These are phyloP conservation scores for Takakia lepidozioides DNA, from an alignment of 225 moss, liverwort and hornwort species.

Conservation along the genomic window DNA sequence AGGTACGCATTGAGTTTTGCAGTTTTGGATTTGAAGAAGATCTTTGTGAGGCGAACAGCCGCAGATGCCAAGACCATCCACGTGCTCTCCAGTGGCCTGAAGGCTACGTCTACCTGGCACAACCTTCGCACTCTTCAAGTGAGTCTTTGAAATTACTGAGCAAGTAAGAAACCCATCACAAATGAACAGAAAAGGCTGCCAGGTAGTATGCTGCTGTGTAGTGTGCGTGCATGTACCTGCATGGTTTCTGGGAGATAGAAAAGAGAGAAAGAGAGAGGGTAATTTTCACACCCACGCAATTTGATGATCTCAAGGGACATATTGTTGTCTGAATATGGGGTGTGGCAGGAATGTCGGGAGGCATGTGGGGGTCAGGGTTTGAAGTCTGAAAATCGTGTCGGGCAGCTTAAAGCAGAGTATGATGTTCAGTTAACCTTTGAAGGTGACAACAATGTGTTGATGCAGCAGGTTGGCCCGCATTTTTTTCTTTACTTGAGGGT, in stretches of 20 bases:
- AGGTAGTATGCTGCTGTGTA: too few species aligned
- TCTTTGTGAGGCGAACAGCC: slow-evolving; percentile 21
- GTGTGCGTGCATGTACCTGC: too few species aligned
- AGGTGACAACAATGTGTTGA: slow-evolving; percentile 93
- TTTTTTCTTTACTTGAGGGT: too few species aligned
- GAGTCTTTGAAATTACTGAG: too few species aligned
- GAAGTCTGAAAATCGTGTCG: slow-evolving; percentile 74
- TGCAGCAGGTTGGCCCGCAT: slow-evolving; percentile 66
- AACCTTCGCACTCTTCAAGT: slow-evolving; percentile 39
- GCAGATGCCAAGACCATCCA: slow-evolving; percentile 44
- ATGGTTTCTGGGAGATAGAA: too few species aligned
- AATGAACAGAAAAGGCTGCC: too few species aligned
- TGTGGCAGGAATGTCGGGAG: slow-evolving; percentile 81
- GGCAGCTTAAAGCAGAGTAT: slow-evolving; percentile 72
- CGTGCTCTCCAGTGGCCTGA: slow-evolving; percentile 43
- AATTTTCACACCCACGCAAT: too few species aligned
- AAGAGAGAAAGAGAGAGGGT: too few species aligned
- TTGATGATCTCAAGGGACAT: too few species aligned
- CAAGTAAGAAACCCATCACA: too few species aligned
- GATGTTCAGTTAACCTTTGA: slow-evolving; percentile 91
- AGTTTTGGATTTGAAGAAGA: slow-evolving; percentile 16
- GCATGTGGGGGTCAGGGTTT: slow-evolving; percentile 94
- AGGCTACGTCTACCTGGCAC: slow-evolving; percentile 39
- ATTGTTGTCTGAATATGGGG: too few species aligned
- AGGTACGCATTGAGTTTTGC: slow-evolving; percentile 49